phyloP scores from a whole-genome alignment of 228 moss, liverwort and hornwort genomes.

The Sphagnum magellanicum region DNA sequence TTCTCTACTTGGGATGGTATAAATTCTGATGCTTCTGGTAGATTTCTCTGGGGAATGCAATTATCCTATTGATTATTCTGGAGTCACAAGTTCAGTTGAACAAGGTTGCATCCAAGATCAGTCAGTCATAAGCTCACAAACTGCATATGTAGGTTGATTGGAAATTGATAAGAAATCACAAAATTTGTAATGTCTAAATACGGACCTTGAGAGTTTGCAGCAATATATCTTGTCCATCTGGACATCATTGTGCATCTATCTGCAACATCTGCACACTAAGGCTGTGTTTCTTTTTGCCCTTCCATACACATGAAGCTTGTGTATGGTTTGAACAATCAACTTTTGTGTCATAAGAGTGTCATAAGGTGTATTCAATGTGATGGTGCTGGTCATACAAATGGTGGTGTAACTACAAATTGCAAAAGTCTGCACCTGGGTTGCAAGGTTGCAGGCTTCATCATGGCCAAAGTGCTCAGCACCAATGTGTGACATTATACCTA shows the following conservation, averaged over 20 bases:
- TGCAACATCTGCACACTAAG: too few relatives aligned
- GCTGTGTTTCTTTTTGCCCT: too few relatives aligned
- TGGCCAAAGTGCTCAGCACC: slow-evolving; percentile 56
- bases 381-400: neutral
- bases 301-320: neutral
- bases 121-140: too few relatives aligned
- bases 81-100: too few relatives aligned
- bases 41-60: neutral
- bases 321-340: slow-evolving; percentile 1
- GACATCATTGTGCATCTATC: too few relatives aligned
- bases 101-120: too few relatives aligned
- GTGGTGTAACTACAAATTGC: neutral
- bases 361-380: neutral
- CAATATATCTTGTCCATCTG: too few relatives aligned
- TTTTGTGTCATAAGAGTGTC: neutral
- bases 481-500: slow-evolving; percentile 66
- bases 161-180: too few relatives aligned
- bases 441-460: slow-evolving; percentile 56
- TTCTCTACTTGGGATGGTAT: slow-evolving; percentile 41
- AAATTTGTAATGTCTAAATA: too few relatives aligned
- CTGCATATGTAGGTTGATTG: too few relatives aligned
- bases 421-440: neutral
- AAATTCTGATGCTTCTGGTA: neutral
- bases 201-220: too few relatives aligned
- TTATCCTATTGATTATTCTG: too few relatives aligned